Base-by-base conservation (phyloP, 2,329 filamentous ascomycete species). In the Cladosporium oxysporum region DNA sequence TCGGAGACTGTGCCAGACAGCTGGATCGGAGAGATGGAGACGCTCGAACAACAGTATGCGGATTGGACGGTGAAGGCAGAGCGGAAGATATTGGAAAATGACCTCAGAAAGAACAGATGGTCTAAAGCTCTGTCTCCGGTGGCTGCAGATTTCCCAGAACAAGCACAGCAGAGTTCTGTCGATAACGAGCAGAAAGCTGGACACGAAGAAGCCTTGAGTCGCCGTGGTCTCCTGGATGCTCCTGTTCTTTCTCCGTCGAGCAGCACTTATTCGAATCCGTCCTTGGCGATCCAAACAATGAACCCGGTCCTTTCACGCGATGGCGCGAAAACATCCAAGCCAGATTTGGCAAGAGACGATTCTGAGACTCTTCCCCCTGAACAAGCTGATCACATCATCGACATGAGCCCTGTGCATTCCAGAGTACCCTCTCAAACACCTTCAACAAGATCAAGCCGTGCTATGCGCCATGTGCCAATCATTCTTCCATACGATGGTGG, bases 21-120 rank as follows among this genome's bases (percentile, higher is more conserved):
- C 31, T 99, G 94, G 95, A 87, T 98, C 65, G 92, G 96, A 72
- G 85, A 89, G 5, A 90, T 98, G 80, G 95, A 98, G 76, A 79
- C 80, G 0, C 82, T 96, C 5, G 95, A 99, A 76, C 82, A 84
- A 12, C 86, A 89, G 33, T 97, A 94, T 77, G 87, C 88, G 8
- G 85, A 88, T 28, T 99, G 95, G 95, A 87, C 89, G 52, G 88
- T 90, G 58, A 85, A 89, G 58, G 93, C 91, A 35, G 92, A 96
- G 74, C 85, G 85, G 67, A 89, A 86, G 71, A 84, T 93, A n/a
- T 83, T 89, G 59, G 87, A 91, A 70, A 85, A 87, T 26, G 87
- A 93, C 44, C 74, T 65, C n/a, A 29, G 33, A 44, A 52, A 65
- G 50, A 62, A 53, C 47, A 53, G 61, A 23, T 44, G 26, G 50